Percentiles rank a stretch among this genome's conserved stretches.
These are phyloP conservation scores for Fusarium robinianum DNA, from an alignment of 2,329 filamentous ascomycete species.

Conservation along the genomic window DNA sequence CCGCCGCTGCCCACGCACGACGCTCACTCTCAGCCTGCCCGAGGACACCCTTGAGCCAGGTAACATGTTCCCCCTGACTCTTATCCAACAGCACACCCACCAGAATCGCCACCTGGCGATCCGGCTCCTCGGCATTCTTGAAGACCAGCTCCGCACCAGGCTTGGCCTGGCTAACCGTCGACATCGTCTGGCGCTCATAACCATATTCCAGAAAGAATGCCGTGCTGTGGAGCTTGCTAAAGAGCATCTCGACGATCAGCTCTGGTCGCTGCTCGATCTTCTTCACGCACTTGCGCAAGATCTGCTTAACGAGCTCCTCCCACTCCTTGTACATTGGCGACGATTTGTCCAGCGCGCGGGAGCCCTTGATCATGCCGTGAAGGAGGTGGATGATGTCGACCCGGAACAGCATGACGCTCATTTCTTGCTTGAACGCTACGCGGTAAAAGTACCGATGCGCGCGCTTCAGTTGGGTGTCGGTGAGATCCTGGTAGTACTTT, in stretches of 20 bases:
- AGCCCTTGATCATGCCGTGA: constrained; percentile 89
- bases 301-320: constrained; percentile 84
- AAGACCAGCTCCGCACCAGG: constrained; percentile 84
- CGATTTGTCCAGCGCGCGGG: constrained; percentile 71
- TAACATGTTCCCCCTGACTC: constrained; percentile 73
- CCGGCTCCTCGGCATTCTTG: constrained; percentile 68
- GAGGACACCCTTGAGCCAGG: constrained; percentile 79
- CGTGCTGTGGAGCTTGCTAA: constrained; percentile 85
- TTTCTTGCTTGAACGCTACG: constrained; percentile 91
- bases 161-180: constrained; percentile 62
- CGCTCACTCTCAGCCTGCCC: constrained; percentile 71
- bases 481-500: constrained; percentile 79
- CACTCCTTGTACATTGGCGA: constrained; percentile 80
- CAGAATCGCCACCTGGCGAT: constrained; percentile 77
- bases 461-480: constrained; percentile 80
- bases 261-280: constrained; percentile 86
- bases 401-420: constrained; percentile 84
- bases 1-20: constrained; percentile 75
- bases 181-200: constrained; percentile 78
- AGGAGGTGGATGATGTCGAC: constrained; percentile 89
- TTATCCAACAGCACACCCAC: constrained; percentile 81
- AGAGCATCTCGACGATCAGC: constrained; percentile 87
- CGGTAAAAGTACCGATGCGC: constrained; percentile 94
- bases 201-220: constrained; percentile 90
- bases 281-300: constrained; percentile 79